Conservation (phyloP, 2,329 filamentous ascomycete genomes). For the Neobulgaria alba region DNA sequence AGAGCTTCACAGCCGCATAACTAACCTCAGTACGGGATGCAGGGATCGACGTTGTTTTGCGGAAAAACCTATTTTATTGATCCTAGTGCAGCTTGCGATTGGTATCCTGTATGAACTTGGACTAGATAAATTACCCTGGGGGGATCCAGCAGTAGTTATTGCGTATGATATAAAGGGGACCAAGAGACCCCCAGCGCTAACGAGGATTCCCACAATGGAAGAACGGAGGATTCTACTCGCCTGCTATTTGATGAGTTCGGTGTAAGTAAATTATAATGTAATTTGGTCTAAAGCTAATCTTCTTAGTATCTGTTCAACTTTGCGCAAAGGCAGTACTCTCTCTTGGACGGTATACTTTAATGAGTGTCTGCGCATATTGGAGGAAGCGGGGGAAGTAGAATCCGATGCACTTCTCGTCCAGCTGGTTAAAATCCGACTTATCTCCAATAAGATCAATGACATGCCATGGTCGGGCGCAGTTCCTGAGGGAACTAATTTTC, state of each 20-base stretch:
- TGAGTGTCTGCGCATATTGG: conserved; percentile 3
- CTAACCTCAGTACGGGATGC: not conserved
- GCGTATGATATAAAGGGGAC: conserved; percentile 5
- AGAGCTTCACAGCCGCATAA: no score
- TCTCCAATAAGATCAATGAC: conserved; percentile 5
- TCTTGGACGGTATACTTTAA: conserved; percentile 7
- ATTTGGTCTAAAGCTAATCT: not conserved
- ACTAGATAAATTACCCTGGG: conserved; percentile 5
- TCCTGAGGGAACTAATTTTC: not conserved
- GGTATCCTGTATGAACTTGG: conserved; percentile 7
- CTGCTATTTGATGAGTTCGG: conserved; percentile 8
- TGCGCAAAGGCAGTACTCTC: conserved; percentile 4
- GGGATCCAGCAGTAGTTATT: conserved; percentile 3
- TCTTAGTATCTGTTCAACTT: conserved; percentile 2
- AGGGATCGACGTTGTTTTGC: conserved; percentile 4
- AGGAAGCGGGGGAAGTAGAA: conserved; percentile 4
- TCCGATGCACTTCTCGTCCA: conserved; percentile 7
- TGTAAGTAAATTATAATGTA: conserved; percentile 2
- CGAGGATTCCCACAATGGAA: conserved; percentile 5
- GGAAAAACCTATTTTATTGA: conserved; percentile 5
- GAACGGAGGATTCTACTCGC: conserved; percentile 6
- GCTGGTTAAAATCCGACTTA: conserved; percentile 3
- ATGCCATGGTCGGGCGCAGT: conserved; percentile 1
- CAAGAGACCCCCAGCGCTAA: not conserved
- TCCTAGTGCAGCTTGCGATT: conserved; percentile 6